These are phyloP conservation scores for Penicillium ucsense DNA, from an alignment of 495 filamentous ascomycete genomes.

Conservation along the genomic window DNA sequence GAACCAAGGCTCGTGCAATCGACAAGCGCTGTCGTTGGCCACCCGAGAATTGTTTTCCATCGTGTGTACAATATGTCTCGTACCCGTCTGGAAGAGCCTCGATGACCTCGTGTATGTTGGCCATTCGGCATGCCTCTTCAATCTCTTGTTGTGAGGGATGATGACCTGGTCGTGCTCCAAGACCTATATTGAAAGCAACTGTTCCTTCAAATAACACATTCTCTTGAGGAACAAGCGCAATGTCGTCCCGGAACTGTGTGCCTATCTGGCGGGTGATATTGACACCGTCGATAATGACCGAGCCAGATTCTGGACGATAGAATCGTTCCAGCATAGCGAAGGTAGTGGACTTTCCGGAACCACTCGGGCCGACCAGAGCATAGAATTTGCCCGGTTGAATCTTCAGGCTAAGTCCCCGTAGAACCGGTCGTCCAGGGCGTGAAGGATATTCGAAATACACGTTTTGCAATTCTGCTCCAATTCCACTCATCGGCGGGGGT, in stretches of 20 bases:
- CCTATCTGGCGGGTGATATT: conserved; percentile 27
- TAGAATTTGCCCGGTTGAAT: conserved; percentile 49
- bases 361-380: conserved; percentile 49
- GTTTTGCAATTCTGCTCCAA: conserved; percentile 39
- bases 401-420: conserved; percentile 42
- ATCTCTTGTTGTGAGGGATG: conserved; percentile 41
- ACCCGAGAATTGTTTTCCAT: conserved; percentile 55
- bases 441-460: conserved; percentile 53
- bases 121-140: conserved; percentile 44
- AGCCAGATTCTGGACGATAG: conserved; percentile 36
- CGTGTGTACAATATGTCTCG: conserved; percentile 51
- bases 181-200: conserved; percentile 43
- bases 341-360: conserved; percentile 52
- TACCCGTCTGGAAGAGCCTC: conserved; percentile 49
- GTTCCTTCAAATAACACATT: conserved; percentile 43
- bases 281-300: conserved; percentile 29
- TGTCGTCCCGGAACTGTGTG: conserved; percentile 37
- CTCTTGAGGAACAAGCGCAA: conserved; percentile 46
- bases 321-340: conserved; percentile 51
- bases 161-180: conserved; percentile 37
- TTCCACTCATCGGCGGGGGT: conserved; percentile 8
- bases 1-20: conserved; percentile 63
- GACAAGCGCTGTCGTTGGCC: conserved; percentile 71
- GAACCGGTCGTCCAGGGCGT: conserved; percentile 41
- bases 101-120: conserved; percentile 51